Evolutionary conservation across 495 filamentous ascomycete species (phyloP), one percentile per base, ranked within the genome.

Genomic region (Rhypophila decipiens): DNA sequence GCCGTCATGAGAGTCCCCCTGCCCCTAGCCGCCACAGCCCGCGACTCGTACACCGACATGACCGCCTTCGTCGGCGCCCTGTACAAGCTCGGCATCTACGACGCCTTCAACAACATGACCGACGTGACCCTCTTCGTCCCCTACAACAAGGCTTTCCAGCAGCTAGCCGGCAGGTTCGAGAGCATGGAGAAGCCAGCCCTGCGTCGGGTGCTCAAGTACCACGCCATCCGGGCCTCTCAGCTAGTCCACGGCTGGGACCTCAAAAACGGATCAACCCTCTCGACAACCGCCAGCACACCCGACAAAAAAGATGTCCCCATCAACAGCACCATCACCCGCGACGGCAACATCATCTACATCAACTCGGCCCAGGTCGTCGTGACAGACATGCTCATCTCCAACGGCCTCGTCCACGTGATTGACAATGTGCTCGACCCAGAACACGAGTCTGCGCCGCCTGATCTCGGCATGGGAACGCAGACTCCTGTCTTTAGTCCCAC

Each of bases 351-450:
- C 44, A 27, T 71, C 18, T 74, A 61, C 44, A 62, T 70, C 50
- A 75, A 78, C 57, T 63, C 61, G 8, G 75, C 82, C 0, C 65
- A 72, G 43, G 64, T 87, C 17, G 51, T 83, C 13, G 49, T 64
- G 24, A 52, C 76, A 0, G 74, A 86, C 55, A 67, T 87, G 15
- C 69, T 87, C 0, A 50, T 84, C 37, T 63, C 68, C 18, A 84
- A 84, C 43, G 84, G 84, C 50, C 78, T 87, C 11, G 59, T 86
- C 2, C 82, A 86, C 56, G 67, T 83, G 31, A 77, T 85, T 51
- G 77, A 84, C 59, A 64, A 62, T 66, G 78, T 83, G 23, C 63
- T 84, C 44, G 83, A 79, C 66, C 82, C 79, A n/a, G 63, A 73
- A 39, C 70, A 69, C 39, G 64, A 68, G 10, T 50, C 55, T 12